These are phyloP conservation scores for Hydrangea macrophylla DNA, from an alignment of 148 eudicot genomes.

Conservation along the genomic window DNA sequence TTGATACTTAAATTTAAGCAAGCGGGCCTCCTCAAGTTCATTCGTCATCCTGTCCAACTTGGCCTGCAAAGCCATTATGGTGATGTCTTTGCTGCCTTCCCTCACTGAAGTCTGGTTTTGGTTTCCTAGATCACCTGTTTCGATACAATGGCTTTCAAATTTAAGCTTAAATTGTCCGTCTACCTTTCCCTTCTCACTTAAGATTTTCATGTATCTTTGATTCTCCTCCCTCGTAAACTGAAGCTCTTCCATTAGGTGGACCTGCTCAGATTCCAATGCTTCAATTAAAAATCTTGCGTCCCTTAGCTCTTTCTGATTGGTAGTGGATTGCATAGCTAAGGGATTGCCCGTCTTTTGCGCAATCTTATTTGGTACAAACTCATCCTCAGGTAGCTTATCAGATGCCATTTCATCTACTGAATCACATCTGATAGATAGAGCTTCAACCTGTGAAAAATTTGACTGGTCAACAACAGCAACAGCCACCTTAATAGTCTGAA, in stretches of 20 bases:
- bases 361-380: conserved; percentile 8
- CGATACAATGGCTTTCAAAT: conserved; percentile 10
- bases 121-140: conserved; percentile 10
- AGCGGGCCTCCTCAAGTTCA: conserved; percentile 43
- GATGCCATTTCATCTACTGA: conserved; percentile 30
- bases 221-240: conserved; percentile 28
- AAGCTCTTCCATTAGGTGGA: conserved; percentile 32
- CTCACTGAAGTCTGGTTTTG: conserved; percentile 9
- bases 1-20: conserved; percentile 37
- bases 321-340: conserved; percentile 11
- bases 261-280: conserved; percentile 39
- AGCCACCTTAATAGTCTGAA: neutral
- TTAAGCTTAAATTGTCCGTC: conserved; percentile 14
- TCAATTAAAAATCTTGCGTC: conserved; percentile 33
- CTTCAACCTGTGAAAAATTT: conserved; percentile 30
- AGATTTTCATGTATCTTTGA: conserved; percentile 20
- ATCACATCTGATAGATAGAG: conserved; percentile 26
- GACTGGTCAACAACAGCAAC: neutral
- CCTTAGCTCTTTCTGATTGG: conserved; percentile 23
- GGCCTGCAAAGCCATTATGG: conserved; percentile 27
- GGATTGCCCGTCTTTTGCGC: conserved; percentile 15
- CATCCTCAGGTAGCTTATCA: conserved; percentile 22
- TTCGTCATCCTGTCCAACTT: conserved; percentile 41
- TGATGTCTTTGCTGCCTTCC: conserved; percentile 15
- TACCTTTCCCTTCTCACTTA: conserved; percentile 14